Percentiles rank a stretch among this genome's conserved stretches.
Conservation (phyloP, 1,284 basidiomycete genomes). For the Cutaneotrichosporon sp. region DNA sequence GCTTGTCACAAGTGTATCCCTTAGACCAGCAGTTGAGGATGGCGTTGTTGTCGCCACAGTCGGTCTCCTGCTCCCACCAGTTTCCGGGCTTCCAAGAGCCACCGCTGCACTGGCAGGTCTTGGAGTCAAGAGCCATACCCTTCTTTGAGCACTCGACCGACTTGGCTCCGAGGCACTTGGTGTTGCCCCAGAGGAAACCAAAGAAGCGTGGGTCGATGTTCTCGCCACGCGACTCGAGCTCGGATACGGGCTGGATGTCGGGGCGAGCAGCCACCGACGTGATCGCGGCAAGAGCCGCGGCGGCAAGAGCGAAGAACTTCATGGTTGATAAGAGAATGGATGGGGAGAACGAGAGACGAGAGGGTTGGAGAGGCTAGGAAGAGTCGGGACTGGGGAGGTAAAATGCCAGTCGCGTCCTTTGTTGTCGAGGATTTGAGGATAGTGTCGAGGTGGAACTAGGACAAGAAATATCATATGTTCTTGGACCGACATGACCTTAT, state of each 20-base stretch:
- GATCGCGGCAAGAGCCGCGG: neutral
- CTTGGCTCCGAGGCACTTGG: slow-evolving; percentile 10
- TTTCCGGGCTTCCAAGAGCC: neutral
- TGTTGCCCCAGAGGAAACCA: slow-evolving; percentile 1
- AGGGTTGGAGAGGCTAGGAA: neutral
- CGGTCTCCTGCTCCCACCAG: slow-evolving; percentile 2
- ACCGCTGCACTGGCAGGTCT: slow-evolving; percentile 11
- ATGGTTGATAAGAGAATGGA: neutral
- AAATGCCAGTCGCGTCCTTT: neutral
- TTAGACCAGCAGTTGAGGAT: slow-evolving; percentile 21
- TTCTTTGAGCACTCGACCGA: slow-evolving; percentile 17
- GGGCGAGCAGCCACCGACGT: slow-evolving; percentile 6
- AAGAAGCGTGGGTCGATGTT: slow-evolving; percentile 7
- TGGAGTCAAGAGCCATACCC: slow-evolving; percentile 14
- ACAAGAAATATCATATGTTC: neutral
- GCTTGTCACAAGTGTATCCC: slow-evolving; percentile 12
- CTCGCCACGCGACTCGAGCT: slow-evolving; percentile 9
- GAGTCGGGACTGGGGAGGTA: slow-evolving; percentile 3
- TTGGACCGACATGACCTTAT: neutral
- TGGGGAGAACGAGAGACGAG: slow-evolving; percentile 1
- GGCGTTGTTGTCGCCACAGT: slow-evolving; percentile 7
- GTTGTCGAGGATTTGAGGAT: neutral
- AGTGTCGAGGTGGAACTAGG: neutral
- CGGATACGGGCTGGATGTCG: slow-evolving; percentile 9
- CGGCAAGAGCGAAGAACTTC: slow-evolving; percentile 9